Evolutionary conservation across 192 early-diverging fungal genomes (phyloP), one percentile per base, ranked within the genome.

Genomic region (Kickxella alabastrina): DNA sequence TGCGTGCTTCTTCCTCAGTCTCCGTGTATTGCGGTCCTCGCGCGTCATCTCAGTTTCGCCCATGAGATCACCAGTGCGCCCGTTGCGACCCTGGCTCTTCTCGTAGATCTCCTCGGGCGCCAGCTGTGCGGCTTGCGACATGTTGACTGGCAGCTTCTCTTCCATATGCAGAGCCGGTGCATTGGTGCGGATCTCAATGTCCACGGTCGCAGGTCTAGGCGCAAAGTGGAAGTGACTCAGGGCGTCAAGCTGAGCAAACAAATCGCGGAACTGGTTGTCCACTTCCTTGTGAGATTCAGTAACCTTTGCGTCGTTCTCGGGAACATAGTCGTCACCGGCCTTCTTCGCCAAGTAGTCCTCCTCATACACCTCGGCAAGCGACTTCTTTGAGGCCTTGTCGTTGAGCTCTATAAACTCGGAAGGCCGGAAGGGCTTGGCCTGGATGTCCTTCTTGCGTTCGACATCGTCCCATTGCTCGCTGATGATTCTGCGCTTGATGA

Each of bases 221-320:
- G 88, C 83, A 75, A 81, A 97, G 73, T 96, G 90, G 84, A 87
- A 96, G 80, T 95, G 95, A 68, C 86, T 88, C 26, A 99, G 77
- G 3, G 92, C 88, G 55, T 99, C 93, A 1, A 99, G 79, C 64
- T 92, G 87, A 39, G 79, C 59, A 68, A 86, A 92, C 43, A 99
- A 66, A 6, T 83, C 80, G 37, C 80, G 79, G 78, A 90, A 88
- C 65, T 94, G 77, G 28, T 58, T 60, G 42, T 83, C 82, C 40
- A 99, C 88, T 46, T 91, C 88, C 39, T 78, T 73, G 75, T 97
- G 96, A 59, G 88, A 77, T 51, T 87, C 86, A n/a, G 79, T 80
- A 32, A 91, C 87, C 57, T 90, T 90, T 46, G 82, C 87, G 32
- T 88, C 87, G 44, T 80, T 64, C 42, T 61, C 62, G 28, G 61